phyloP scores from a whole-genome alignment of 2,329 filamentous ascomycete genomes.

The Pseudogymnoascus verrucosus region DNA sequence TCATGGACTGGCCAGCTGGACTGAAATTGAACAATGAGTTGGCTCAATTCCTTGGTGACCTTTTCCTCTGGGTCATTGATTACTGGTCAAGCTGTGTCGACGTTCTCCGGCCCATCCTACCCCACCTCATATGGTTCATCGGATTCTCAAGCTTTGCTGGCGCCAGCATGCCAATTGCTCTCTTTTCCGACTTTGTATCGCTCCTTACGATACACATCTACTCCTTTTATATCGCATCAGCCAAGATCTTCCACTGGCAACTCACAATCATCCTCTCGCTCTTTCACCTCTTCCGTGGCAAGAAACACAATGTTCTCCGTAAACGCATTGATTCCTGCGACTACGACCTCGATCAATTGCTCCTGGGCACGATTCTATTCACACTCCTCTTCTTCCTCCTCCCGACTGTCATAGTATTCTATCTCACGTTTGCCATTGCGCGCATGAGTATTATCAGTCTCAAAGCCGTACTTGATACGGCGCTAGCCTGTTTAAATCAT shows the following conservation, averaged over 20 bases:
- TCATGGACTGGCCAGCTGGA: conserved; percentile 92
- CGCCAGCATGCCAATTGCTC: conserved; percentile 91
- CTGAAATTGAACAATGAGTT: conserved; percentile 92
- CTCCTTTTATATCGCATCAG: conserved; percentile 94
- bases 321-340: conserved; percentile 98
- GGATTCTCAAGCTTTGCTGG: conserved; percentile 93
- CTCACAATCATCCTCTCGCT: conserved; percentile 91
- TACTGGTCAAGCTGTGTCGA: conserved; percentile 89
- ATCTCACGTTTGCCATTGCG: conserved; percentile 88
- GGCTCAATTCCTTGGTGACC: conserved; percentile 84
- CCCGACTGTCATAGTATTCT: conserved; percentile 93
- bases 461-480: conserved; percentile 85
- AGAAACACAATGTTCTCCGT: conserved; percentile 93
- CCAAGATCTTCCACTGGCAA: conserved; percentile 97
- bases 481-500: conserved; percentile 90
- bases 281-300: conserved; percentile 97
- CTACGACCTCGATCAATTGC: conserved; percentile 93
- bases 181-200: conserved; percentile 90
- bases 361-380: conserved; percentile 93
- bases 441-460: conserved; percentile 91
- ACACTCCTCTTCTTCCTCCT: conserved; percentile 91
- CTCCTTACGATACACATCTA: conserved; percentile 93
- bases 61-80: conserved; percentile 98
- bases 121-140: conserved; percentile 81
- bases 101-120: conserved; percentile 70